Base-by-base conservation (phyloP, 495 filamentous ascomycete species). In the Mytilinidion resinicola region DNA sequence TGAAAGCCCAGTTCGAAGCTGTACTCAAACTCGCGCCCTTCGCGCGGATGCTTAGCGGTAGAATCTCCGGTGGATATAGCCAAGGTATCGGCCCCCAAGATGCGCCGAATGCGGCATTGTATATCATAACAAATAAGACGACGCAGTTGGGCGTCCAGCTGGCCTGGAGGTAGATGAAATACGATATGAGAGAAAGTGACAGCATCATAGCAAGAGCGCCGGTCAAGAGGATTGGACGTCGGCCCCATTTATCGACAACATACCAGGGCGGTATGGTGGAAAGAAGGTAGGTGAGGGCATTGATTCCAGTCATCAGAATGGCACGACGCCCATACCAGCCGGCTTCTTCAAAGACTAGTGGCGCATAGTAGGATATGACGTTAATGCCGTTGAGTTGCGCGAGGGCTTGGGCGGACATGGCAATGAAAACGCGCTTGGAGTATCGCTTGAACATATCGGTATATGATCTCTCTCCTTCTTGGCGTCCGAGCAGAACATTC, bases 1-100 rank as follows among this genome's bases (percentile, higher is more conserved):
- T 98, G 74, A 93, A 97, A 3, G 92, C 90, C 95, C 95, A 98
- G 69, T 98, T 98, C 9, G 91, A 81, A 17, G 93, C 93, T 1
- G 93, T 98, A 57, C 93, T 97, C 64, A 98, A 75, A 76, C 91
- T 96, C 49, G 93, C 95, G 58, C 93, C 93, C 75, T 98, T 98
- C 17, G 93, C 96, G 55, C 93, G 85, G 67, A 98, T 96, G 73
- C 95, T 97, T 59, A 98, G 78, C 1, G 93, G 93, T 51, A 98
- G 76, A 68, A 98, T 98, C 78, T 98, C 93, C 8, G 93, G 93
- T 3, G 95, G 93, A 69, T 98, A 98, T 10, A 97, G 80, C 93
- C 93, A 98, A 0, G 93, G 93, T 53, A 98, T 91, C 3, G 93
- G 93, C 34, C 93, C 93, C 95, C 95, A 98, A n/a, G 92, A 96